Evolutionary conservation across 176 grass and related monocot genomes (phyloP).

Genomic region (Carex myosuroides): DNA sequence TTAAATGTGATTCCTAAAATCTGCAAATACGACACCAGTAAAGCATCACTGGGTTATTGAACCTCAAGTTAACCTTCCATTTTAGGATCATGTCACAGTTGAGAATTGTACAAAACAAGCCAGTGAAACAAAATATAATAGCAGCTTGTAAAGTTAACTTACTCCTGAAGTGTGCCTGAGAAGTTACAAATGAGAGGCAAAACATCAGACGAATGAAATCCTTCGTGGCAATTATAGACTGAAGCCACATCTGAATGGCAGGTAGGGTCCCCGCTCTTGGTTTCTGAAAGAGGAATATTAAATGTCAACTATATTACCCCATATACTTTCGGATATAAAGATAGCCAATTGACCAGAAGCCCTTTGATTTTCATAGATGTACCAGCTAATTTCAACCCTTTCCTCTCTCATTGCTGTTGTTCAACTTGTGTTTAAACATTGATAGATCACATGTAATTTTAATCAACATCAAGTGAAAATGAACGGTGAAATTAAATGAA

Average conservation of each 20-base stretch:
- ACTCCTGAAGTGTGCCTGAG: slow-evolving; percentile 72
- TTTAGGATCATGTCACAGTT: neutral
- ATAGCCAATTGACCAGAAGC: neutral
- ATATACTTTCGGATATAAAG: neutral
- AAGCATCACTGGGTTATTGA: neutral
- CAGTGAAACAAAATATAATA: neutral
- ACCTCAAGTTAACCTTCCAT: neutral
- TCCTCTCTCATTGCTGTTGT: neutral
- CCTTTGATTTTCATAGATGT: neutral
- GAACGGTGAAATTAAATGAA: neutral
- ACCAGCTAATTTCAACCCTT: neutral
- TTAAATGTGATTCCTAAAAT: neutral
- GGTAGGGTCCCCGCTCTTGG: slow-evolving; percentile 78
- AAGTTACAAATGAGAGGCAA: slow-evolving; percentile 67
- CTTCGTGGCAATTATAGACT: slow-evolving; percentile 62
- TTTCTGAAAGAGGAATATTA: slow-evolving; percentile 52
- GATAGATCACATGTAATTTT: neutral
- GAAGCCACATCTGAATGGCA: slow-evolving; percentile 75
- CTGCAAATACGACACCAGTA: neutral
- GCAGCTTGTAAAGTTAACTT: slow-evolving; percentile 15
- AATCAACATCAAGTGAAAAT: neutral
- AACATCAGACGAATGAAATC: slow-evolving; percentile 94
- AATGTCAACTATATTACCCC: neutral
- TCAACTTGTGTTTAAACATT: neutral
- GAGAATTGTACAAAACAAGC: neutral